phyloP scores from a whole-genome alignment of 2,329 filamentous ascomycete genomes.

The Cladosporium austrohemisphaericum region DNA sequence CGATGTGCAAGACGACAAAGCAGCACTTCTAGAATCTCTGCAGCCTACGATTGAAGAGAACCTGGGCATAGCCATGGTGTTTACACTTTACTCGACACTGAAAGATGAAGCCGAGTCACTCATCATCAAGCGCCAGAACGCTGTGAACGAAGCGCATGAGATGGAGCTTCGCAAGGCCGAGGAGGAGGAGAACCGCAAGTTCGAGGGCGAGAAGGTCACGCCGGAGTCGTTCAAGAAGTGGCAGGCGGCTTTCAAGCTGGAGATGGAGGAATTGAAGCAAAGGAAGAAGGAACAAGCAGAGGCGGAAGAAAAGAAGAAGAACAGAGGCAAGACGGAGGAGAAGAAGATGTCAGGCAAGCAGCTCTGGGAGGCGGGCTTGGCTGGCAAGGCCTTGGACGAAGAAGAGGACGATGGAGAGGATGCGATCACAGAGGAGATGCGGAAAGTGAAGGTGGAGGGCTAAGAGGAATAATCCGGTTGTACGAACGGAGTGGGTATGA shows the following conservation, averaged over 20 bases:
- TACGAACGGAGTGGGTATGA: no score
- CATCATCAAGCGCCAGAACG: conserved; percentile 68
- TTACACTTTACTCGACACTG: conserved; percentile 79
- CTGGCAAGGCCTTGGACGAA: conserved; percentile 63
- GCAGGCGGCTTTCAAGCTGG: conserved; percentile 71
- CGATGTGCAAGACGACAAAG: conserved; percentile 75
- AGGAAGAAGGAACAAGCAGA: conserved; percentile 60
- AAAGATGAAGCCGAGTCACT: conserved; percentile 90
- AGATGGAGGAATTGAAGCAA: conserved; percentile 71
- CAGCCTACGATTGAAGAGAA: conserved; percentile 81
- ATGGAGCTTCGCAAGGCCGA: conserved; percentile 61
- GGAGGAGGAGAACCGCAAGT: conserved; percentile 92
- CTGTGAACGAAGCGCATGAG: conserved; percentile 52
- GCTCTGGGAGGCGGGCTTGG: conserved; percentile 48
- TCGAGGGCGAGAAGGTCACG: conserved; percentile 87
- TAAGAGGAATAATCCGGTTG: no score
- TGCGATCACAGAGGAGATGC: conserved; percentile 57
- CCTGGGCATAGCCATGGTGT: conserved; percentile 95
- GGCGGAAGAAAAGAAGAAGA: conserved; percentile 60
- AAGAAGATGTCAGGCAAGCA: conserved; percentile 67
- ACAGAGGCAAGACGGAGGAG: conserved; percentile 62
- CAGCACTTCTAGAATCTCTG: conserved; percentile 66
- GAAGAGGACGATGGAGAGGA: conserved; percentile 62
- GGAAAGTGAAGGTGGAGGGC: conserved; percentile 63
- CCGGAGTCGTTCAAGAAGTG: conserved; percentile 79